phyloP scores from a whole-genome alignment of 1,284 basidiomycete species.

The Ceraceosorus bombacis region DNA sequence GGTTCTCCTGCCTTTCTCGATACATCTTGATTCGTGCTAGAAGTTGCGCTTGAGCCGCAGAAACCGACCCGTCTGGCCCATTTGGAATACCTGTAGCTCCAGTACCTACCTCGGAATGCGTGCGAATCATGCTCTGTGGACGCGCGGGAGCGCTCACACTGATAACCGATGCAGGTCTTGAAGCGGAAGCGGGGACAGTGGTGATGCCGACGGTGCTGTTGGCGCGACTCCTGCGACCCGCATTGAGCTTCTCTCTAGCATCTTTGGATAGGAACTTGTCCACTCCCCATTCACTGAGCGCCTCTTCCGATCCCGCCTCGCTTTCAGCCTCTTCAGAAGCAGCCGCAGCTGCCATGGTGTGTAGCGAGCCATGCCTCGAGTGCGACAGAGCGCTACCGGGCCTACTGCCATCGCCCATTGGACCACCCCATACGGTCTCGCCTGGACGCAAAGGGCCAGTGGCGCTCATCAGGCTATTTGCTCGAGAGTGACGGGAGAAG shows the following conservation, averaged over 20 bases:
- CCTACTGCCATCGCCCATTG: not conserved
- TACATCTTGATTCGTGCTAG: constrained; percentile 40
- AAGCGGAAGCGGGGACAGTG: not conserved
- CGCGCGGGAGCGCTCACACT: not conserved
- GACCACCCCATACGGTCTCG: constrained; percentile 16
- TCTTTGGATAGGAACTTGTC: constrained; percentile 39
- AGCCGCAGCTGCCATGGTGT: constrained; percentile 6
- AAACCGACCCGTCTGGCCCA: not conserved
- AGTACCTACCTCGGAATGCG: not conserved
- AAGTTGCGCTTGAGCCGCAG: constrained; percentile 18
- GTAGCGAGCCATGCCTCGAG: constrained; percentile 15
- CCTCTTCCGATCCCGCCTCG: constrained; percentile 16
- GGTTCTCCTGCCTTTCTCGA: constrained; percentile 35
- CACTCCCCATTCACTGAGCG: constrained; percentile 33
- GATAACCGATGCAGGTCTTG: not conserved
- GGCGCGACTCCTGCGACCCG: constrained; percentile 20
- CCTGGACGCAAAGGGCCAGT: constrained; percentile 6
- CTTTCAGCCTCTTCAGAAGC: constrained; percentile 7
- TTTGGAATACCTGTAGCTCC: not conserved
- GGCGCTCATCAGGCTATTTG: constrained; percentile 21
- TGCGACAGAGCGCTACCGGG: constrained; percentile 9
- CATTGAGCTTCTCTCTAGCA: constrained; percentile 21
- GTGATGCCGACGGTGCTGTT: constrained; percentile 17
- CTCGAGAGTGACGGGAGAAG: constrained; percentile 13
- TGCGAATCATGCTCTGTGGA: not conserved